Evolutionary conservation across 129 eudicot species (phyloP), one percentile per base, ranked within the genome.

Genomic region (Saussurea involucrata): DNA sequence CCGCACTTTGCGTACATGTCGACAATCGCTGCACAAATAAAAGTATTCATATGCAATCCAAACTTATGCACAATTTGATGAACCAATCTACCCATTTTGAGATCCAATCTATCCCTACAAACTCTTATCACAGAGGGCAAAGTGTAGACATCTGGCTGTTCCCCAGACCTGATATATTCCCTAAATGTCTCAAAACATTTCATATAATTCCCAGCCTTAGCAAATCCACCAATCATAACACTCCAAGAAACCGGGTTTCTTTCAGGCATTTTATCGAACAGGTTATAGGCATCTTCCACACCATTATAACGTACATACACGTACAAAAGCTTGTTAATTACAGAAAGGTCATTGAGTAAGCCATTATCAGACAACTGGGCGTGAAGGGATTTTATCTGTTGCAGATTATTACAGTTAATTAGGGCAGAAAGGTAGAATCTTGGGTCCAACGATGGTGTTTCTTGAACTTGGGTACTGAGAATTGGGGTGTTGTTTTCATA

Each of bases 1-100:
- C 91, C 82, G 82, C 93, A 83, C 76, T 82, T 90, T 7, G 92
- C 88, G 33, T 87, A 90, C 96, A 90, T 88, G 68, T 90, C 96
- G 18, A 90, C 90, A 74, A 88, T 80, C 1, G 87, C 84, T 28
- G 90, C 90, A 66, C 80, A 81, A 6, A 87, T 83, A 60, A 85
- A 80, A 24, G 70, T 22, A 68, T 83, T 82, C 58, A 17, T 76
- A 46, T 42, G 31, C 72, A 85, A 61, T 20, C 88, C 90, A 69
- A 68, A 80, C 71, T 87, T 87, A 49, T 37, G 71, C 21, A 87
- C 90, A 36, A 90, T 24, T 17, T 74, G 63, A 77, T 90, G 96
- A 69, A 90, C 33, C 72, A 85, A 34, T 77, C 84, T 78, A 73
- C 96, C 96, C 96, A 83, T 85, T 81, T 72, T 64, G 55, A 85